These are phyloP conservation scores for Jaapia argillacea DNA, from an alignment of 768 basidiomycete genomes.

Conservation along the genomic window DNA sequence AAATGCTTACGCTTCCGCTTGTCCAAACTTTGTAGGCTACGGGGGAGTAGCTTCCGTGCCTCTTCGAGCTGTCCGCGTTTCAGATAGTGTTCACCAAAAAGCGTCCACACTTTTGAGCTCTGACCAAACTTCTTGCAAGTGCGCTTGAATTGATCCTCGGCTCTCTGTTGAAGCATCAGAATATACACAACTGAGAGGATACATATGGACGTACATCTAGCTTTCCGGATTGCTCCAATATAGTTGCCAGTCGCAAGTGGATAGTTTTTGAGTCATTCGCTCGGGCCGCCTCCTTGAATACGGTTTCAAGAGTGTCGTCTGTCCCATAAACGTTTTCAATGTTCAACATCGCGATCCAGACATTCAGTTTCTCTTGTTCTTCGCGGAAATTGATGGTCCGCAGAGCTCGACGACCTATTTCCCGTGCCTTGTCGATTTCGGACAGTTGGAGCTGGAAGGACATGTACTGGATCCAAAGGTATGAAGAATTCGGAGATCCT, in stretches of 20 bases:
- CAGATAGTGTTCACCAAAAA: constrained; percentile 78
- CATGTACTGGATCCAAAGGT: constrained; percentile 99
- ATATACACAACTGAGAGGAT: neutral
- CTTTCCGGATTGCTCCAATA: constrained; percentile 80
- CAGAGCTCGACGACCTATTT: constrained; percentile 77
- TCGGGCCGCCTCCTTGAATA: constrained; percentile 84
- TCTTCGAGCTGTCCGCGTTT: constrained; percentile 64
- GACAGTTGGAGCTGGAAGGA: constrained; percentile 97
- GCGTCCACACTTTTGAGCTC: constrained; percentile 90
- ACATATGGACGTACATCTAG: constrained; percentile 41
- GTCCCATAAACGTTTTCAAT: constrained; percentile 91
- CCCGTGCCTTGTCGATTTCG: constrained; percentile 89
- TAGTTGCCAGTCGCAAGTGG: constrained; percentile 74
- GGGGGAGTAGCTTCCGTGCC: constrained; percentile 77
- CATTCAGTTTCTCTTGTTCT: constrained; percentile 90
- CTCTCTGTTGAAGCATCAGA: constrained; percentile 42
- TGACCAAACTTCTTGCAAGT: constrained; percentile 92
- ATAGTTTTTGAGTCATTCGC: constrained; percentile 91
- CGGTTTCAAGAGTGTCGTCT: constrained; percentile 63
- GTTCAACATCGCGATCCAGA: constrained; percentile 96
- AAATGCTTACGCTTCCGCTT: constrained; percentile 79
- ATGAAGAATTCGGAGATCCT: constrained; percentile 94
- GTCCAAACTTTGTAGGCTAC: constrained; percentile 83
- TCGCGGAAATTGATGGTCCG: constrained; percentile 89
- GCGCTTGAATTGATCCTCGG: constrained; percentile 84